Evolutionary conservation across 2,329 filamentous ascomycete genomes (phyloP).

Genomic region (Talaromyces sp.): DNA sequence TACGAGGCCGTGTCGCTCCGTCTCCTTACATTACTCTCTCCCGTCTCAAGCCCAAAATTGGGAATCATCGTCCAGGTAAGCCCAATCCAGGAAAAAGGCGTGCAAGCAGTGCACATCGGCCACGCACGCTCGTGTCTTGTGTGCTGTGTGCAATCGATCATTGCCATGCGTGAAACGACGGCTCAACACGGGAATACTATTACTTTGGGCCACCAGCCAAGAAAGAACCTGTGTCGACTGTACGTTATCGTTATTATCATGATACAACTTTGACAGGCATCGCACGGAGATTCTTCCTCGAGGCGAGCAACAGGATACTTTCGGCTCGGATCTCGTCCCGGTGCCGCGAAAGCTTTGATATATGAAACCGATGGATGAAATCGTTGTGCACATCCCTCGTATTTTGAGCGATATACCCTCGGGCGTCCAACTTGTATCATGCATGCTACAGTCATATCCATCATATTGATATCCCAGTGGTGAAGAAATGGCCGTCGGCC

Average conservation of each 20-base stretch:
- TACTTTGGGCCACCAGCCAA: not conserved
- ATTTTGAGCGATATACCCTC: not conserved
- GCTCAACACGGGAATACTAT: not conserved
- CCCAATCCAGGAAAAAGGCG: not conserved
- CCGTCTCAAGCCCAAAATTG: not conserved
- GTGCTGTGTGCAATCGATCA: too few relatives aligned
- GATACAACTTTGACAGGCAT: not conserved
- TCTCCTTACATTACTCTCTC: not conserved
- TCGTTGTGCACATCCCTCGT: too few relatives aligned
- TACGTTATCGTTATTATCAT: not conserved
- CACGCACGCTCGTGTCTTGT: too few relatives aligned
- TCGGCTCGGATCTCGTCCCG: not conserved
- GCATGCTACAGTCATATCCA: not conserved
- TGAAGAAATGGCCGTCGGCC: too few relatives aligned
- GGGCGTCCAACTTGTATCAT: not conserved
- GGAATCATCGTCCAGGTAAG: not conserved
- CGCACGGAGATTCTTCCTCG: too few relatives aligned
- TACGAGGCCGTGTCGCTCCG: not conserved
- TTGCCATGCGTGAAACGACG: not conserved
- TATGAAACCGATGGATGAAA: too few relatives aligned
- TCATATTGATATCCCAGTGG: not conserved
- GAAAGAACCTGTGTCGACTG: not conserved
- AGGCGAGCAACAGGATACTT: too few relatives aligned
- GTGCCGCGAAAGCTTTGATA: too few relatives aligned
- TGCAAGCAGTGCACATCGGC: not conserved